A percentile compares a stretch with the other conserved stretches of the same genome.
These are phyloP conservation scores for Populus hybrid DNA, from an alignment of 441 rosid species.

Conservation along the genomic window DNA sequence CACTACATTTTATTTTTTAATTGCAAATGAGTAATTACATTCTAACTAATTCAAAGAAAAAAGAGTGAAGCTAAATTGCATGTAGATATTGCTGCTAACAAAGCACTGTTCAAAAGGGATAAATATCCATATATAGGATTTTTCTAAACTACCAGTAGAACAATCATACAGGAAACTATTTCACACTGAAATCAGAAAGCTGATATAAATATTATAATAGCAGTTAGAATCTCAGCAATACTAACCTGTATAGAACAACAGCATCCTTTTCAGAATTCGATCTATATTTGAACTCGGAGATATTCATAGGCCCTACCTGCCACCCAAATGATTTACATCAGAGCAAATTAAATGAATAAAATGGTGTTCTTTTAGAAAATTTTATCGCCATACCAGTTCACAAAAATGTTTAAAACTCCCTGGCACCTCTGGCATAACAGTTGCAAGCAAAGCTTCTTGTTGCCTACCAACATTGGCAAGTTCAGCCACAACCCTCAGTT, in stretches of 20 bases:
- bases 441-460: constrained; percentile 90
- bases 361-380: neutral
- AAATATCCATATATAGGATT: neutral
- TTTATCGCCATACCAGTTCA: constrained; percentile 51
- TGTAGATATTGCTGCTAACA: no score
- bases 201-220: neutral
- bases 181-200: neutral
- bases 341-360: neutral
- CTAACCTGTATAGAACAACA: constrained; percentile 81
- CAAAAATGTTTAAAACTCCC: constrained; percentile 88
- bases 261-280: constrained; percentile 62
- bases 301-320: constrained; percentile 80
- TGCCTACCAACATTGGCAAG: constrained; percentile 95
- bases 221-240: neutral
- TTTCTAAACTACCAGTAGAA: neutral
- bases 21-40: neutral
- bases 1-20: constrained; percentile 6
- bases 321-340: constrained; percentile 20
- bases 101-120: neutral
- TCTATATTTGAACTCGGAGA: constrained; percentile 89
- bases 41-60: neutral
- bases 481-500: constrained; percentile 85
- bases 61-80: no score
- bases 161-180: neutral
- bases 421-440: constrained; percentile 68